These are phyloP conservation scores for Ophiostoma montium DNA, from an alignment of 2,329 filamentous ascomycete species.

Conservation along the genomic window DNA sequence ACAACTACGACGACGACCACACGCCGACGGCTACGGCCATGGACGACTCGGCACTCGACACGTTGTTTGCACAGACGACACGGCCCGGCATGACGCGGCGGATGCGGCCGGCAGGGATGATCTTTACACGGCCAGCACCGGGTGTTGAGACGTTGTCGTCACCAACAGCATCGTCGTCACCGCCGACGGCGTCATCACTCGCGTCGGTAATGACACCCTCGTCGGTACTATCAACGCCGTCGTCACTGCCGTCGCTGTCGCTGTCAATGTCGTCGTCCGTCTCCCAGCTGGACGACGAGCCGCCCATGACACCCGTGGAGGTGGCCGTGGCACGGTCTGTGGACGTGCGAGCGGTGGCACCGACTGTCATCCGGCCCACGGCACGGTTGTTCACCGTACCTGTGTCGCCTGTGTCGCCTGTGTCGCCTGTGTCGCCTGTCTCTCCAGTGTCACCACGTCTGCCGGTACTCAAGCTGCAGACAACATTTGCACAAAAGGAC, in stretches of 20 bases:
- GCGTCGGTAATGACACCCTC: background rate
- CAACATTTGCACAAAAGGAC: slow-evolving; percentile 14
- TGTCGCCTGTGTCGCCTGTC: slow-evolving; percentile 8
- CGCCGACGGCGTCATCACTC: slow-evolving; percentile 13
- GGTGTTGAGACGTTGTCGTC: background rate
- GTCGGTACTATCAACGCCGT: slow-evolving; percentile 8
- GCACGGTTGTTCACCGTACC: background rate
- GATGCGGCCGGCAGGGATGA: background rate
- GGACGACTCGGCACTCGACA: background rate
- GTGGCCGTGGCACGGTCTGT: background rate
- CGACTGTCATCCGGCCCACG: background rate
- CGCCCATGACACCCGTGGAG: background rate
- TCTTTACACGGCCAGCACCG: background rate
- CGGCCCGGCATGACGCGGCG: background rate
- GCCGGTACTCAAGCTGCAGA: slow-evolving; percentile 28
- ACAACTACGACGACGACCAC: slow-evolving; percentile 1
- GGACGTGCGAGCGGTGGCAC: background rate
- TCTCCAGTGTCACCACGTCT: slow-evolving; percentile 2
- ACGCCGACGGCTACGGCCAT: slow-evolving; percentile 1
- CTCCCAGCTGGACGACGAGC: background rate
- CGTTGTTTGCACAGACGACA: background rate
- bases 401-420: background rate
- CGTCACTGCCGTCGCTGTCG: slow-evolving; percentile 10
- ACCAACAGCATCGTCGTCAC: too few relatives aligned
- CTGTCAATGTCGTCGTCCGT: background rate